phyloP scores from a whole-genome alignment of 805 yeast genomes.

The Debaryomyces maramus region DNA sequence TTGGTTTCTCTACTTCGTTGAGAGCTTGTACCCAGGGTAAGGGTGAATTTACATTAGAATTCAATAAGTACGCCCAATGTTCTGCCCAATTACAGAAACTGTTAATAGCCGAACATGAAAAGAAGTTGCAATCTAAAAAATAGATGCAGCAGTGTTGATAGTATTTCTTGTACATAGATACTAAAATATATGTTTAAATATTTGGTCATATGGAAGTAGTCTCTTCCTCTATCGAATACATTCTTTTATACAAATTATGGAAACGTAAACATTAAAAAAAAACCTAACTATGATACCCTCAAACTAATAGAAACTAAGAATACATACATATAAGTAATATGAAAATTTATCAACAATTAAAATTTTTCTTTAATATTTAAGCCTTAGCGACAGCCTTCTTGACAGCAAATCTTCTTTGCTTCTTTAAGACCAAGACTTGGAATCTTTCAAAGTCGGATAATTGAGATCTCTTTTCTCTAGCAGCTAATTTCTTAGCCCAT shows the following conservation, averaged over 20 bases:
- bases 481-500: constrained; percentile 98
- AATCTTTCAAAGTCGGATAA: constrained; percentile 98
- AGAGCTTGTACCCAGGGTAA: constrained; percentile 99
- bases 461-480: constrained; percentile 88
- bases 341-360: constrained; percentile 14
- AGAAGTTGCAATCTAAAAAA: constrained; percentile 18
- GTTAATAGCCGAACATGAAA: constrained; percentile 75
- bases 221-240: not conserved
- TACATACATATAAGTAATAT: constrained; percentile 23
- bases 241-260: constrained; percentile 19
- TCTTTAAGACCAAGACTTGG: constrained; percentile 97
- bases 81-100: constrained; percentile 88
- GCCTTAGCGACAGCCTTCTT: constrained; percentile 97
- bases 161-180: constrained; percentile 13
- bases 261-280: constrained; percentile 29
- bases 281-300: constrained; percentile 28
- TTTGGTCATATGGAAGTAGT: not conserved
- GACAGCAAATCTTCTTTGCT: constrained; percentile 94
- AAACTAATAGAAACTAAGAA: constrained; percentile 26
- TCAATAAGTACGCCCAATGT: constrained; percentile 88
- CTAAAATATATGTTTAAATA: not conserved
- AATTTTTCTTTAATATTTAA: constrained; percentile 41
- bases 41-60: constrained; percentile 96
- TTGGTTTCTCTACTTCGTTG: constrained; percentile 92
- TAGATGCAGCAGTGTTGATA: constrained; percentile 4